Evolutionary conservation across 2,329 filamentous ascomycete species (phyloP).

Genomic region (Phialophora macrospora): DNA sequence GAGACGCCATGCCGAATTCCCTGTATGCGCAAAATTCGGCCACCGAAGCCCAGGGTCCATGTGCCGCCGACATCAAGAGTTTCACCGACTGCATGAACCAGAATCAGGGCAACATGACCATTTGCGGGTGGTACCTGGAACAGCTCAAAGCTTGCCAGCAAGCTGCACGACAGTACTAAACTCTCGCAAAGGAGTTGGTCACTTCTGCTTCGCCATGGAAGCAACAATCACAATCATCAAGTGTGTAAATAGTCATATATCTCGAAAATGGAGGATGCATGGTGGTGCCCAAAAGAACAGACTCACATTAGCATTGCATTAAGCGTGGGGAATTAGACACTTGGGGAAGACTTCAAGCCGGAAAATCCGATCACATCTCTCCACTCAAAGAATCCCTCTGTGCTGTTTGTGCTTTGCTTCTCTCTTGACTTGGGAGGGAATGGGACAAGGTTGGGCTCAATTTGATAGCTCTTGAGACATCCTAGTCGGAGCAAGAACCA

Average conservation of each 20-base stretch:
- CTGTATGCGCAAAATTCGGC: conserved; percentile 49
- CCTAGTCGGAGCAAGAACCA: neutral
- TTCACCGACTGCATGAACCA: conserved; percentile 98
- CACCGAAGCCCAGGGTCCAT: conserved; percentile 63
- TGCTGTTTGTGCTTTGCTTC: neutral
- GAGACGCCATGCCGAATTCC: conserved; percentile 52
- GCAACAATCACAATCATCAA: neutral
- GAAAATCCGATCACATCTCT: conserved; percentile 5
- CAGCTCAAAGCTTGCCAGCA: conserved; percentile 90
- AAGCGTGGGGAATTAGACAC: neutral
- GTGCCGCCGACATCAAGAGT: conserved; percentile 76
- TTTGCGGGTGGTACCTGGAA: conserved; percentile 98
- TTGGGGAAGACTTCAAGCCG: neutral
- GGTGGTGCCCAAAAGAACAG: neutral
- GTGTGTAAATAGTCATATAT: conserved; percentile 5
- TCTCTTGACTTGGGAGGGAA: neutral
- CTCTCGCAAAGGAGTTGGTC: neutral
- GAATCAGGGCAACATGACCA: conserved; percentile 88
- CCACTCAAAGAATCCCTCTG: conserved; percentile 12
- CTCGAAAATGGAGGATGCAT: neutral
- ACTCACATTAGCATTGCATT: conserved; percentile 4
- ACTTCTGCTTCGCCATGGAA: neutral
- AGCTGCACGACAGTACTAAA: conserved; percentile 71
- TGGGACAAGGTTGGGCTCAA: neutral
- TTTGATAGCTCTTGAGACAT: neutral